A percentile compares a stretch with the other conserved stretches of the same genome.
These are phyloP conservation scores for Candida ortonii DNA, from an alignment of 805 yeast species.

Conservation along the genomic window DNA sequence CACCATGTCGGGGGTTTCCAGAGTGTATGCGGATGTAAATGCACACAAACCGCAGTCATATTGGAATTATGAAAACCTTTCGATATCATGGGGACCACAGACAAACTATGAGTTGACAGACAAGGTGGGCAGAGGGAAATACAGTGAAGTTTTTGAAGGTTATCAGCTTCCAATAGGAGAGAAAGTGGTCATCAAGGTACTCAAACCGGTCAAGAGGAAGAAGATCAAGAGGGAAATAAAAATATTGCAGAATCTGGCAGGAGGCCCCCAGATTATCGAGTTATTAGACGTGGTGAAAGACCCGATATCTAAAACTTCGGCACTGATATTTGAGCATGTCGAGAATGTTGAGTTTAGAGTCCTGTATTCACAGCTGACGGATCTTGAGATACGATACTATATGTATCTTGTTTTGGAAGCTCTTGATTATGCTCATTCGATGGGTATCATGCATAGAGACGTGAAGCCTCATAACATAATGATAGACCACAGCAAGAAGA, in stretches of 20 bases:
- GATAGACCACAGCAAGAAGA: slow-evolving; percentile 77
- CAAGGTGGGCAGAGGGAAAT: slow-evolving; percentile 90
- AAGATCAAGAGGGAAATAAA: slow-evolving; percentile 88
- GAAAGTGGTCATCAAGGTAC: slow-evolving; percentile 78
- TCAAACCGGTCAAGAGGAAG: slow-evolving; percentile 90
- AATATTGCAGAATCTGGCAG: slow-evolving; percentile 78
- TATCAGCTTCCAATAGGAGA: slow-evolving; percentile 60
- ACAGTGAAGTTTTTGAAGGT: slow-evolving; percentile 93
- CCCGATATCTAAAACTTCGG: slow-evolving; percentile 76
- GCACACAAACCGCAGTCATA: slow-evolving; percentile 64
- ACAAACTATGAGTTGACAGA: slow-evolving; percentile 61
- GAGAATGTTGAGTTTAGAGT: slow-evolving; percentile 80
- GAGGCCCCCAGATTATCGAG: slow-evolving; percentile 79
- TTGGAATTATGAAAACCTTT: slow-evolving; percentile 80
- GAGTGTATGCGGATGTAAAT: slow-evolving; percentile 77
- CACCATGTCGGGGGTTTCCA: slow-evolving; percentile 25
- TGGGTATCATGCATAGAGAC: slow-evolving; percentile 95
- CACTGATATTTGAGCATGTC: slow-evolving; percentile 80
- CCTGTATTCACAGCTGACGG: slow-evolving; percentile 74
- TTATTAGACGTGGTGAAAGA: slow-evolving; percentile 81
- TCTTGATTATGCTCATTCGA: slow-evolving; percentile 84
- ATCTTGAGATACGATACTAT: slow-evolving; percentile 75
- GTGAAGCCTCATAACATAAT: slow-evolving; percentile 94
- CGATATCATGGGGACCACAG: slow-evolving; percentile 59
- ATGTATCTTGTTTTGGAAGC: slow-evolving; percentile 80